Percentiles rank a stretch among this genome's conserved stretches.
These are phyloP conservation scores for Chlamydomonas sphaeroides DNA, from an alignment of 139 green algal species.

Conservation along the genomic window DNA sequence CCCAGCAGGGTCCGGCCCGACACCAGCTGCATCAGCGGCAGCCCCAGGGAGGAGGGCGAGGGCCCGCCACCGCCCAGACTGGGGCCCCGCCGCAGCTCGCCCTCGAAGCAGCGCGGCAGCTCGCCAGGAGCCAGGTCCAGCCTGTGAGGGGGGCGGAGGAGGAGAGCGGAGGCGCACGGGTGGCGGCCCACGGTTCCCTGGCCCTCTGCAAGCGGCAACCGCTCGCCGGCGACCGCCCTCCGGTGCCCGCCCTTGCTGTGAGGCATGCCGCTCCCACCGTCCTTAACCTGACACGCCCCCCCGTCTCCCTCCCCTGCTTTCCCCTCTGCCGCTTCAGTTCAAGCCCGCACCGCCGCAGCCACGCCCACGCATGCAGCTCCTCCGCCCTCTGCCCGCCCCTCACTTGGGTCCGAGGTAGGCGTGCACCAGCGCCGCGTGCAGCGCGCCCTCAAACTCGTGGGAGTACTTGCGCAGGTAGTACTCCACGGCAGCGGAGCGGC, in stretches of 20 bases:
- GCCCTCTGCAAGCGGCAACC: too few species aligned
- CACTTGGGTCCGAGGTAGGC: conserved; percentile 55
- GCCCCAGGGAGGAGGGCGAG: neutral
- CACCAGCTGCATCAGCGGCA: conserved; percentile 52
- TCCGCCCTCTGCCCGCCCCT: neutral
- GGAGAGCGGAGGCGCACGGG: too few species aligned
- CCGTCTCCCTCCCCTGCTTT: too few species aligned
- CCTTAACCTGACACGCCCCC: too few species aligned
- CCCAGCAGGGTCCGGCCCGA: conserved; percentile 52
- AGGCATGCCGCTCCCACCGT: too few species aligned
- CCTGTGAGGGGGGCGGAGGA: neutral
- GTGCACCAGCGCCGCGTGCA: conserved; percentile 54
- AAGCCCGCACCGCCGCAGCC: too few species aligned
- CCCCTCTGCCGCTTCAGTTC: too few species aligned
- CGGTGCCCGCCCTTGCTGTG: too few species aligned
- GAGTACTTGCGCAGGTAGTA: conserved; percentile 43
- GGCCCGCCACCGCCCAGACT: too few species aligned
- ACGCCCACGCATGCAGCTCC: neutral
- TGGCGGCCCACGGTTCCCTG: too few species aligned
- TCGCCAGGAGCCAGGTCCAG: conserved; percentile 40
- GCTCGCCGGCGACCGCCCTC: too few species aligned
- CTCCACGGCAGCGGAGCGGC: conserved; percentile 21
- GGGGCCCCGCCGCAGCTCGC: conserved; percentile 38
- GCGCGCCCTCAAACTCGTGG: conserved; percentile 39
- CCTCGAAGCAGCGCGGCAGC: conserved; percentile 53